phyloP scores from a whole-genome alignment of 2,329 filamentous ascomycete genomes.

The Penicillium sp. region DNA sequence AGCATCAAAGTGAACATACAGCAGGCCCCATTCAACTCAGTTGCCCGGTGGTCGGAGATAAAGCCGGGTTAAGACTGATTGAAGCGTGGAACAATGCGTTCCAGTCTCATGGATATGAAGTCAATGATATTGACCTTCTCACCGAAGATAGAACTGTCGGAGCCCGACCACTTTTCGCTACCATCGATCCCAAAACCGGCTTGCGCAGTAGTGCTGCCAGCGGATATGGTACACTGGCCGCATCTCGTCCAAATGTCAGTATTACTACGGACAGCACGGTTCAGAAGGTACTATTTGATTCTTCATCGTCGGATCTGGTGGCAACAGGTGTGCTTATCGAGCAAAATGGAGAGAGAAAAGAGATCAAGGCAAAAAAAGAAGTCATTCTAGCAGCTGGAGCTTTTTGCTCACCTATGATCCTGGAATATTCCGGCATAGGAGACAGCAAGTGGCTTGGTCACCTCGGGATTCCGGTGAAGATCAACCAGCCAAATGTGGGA shows the following conservation, averaged over 20 bases:
- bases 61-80: conserved; percentile 1
- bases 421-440: conserved; percentile 58
- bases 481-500: conserved; percentile 56
- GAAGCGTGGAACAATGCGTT: conserved; percentile 23
- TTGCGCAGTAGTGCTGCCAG: conserved; percentile 22
- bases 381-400: conserved; percentile 50
- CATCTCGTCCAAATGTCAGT: conserved; percentile 14
- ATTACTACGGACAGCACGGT: conserved; percentile 18
- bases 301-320: neutral
- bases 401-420: conserved; percentile 48
- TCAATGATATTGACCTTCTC: conserved; percentile 9
- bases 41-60: conserved; percentile 13
- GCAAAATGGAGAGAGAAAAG: neutral
- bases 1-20: neutral
- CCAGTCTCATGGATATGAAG: conserved; percentile 5
- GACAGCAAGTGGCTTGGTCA: conserved; percentile 39
- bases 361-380: conserved; percentile 33
- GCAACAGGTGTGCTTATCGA: conserved; percentile 12
- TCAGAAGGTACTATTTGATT: conserved; percentile 15
- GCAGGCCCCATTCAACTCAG: conserved; percentile 15
- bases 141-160: conserved; percentile 12
- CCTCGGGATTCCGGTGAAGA: conserved; percentile 46
- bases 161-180: conserved; percentile 13
- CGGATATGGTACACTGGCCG: conserved; percentile 8
- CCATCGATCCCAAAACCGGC: conserved; percentile 19